Evolutionary conservation across 179 eudicot species (phyloP).

Genomic region (Beta corolliflora): DNA sequence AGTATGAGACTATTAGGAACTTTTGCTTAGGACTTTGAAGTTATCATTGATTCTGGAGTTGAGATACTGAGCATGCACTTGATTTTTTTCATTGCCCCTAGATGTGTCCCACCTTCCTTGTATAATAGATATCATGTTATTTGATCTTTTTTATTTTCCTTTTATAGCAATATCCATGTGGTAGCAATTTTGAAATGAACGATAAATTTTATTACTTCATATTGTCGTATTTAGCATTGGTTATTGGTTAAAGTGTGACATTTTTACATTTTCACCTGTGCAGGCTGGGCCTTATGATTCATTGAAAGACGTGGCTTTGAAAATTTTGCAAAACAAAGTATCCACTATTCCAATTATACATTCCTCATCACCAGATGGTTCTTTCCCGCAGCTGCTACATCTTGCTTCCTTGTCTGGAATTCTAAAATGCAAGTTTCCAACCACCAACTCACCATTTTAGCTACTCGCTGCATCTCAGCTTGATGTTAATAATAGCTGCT

Average conservation of each 20-base stretch:
- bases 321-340: constrained; percentile 64
- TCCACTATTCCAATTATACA: constrained; percentile 62
- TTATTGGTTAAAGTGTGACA: too few relatives aligned
- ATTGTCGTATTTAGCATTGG: neutral
- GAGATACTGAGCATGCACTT: neutral
- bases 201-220: neutral
- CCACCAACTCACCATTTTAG: neutral
- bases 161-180: too few relatives aligned
- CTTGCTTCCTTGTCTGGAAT: constrained; percentile 56
- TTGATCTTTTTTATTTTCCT: neutral
- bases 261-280: constrained; percentile 5
- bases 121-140: neutral
- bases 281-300: constrained; percentile 82
- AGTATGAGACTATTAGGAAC: neutral
- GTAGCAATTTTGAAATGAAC: neutral
- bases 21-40: neutral
- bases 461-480: constrained; percentile 13
- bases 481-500: constrained; percentile 1
- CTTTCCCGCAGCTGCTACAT: constrained; percentile 52
- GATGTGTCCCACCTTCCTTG: neutral
- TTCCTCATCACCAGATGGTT: constrained; percentile 48
- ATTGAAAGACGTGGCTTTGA: constrained; percentile 70
- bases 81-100: neutral
- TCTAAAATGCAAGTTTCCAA: constrained; percentile 40
- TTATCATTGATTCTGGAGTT: neutral